Evolutionary conservation across 2,329 filamentous ascomycete species (phyloP).

Genomic region (Ophiocordyceps polyrhachis-furcata): DNA sequence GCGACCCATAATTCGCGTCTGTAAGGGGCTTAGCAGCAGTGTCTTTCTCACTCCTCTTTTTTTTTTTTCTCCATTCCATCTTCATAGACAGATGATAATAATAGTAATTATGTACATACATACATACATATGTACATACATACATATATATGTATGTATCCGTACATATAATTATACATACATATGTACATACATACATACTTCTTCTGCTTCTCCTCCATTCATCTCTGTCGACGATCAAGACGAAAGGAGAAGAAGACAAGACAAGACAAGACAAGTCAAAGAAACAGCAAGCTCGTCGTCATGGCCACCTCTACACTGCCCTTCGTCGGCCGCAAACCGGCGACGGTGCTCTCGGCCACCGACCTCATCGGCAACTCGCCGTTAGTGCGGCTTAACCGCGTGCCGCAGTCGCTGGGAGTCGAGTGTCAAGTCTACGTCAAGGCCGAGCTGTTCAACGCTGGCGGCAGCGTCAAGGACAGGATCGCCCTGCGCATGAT

Average conservation of each 20-base stretch:
- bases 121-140: no score
- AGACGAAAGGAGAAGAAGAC: no score
- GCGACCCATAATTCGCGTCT: no score
- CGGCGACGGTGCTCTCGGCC: constrained; percentile 37
- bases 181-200: no score
- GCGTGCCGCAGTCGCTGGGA: constrained; percentile 75
- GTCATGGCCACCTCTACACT: constrained; percentile 6
- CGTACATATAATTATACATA: no score
- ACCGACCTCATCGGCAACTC: constrained; percentile 88
- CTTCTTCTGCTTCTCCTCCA: background rate
- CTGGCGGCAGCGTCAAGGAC: constrained; percentile 86
- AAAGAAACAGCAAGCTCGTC: background rate
- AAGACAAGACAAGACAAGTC: no score
- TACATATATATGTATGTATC: no score
- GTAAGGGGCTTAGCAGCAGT: no score
- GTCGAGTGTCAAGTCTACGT: constrained; percentile 80
- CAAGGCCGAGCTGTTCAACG: constrained; percentile 87
- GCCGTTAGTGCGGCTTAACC: constrained; percentile 85
- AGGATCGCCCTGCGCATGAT: constrained; percentile 95
- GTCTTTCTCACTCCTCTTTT: no score
- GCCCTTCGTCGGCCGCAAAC: constrained; percentile 13
- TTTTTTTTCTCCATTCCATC: no score
- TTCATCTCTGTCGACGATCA: background rate
- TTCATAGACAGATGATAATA: no score
- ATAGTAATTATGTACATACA: no score